Conservation (phyloP, 1,139 yeast genomes). For the Suhomyces wounanorum region DNA sequence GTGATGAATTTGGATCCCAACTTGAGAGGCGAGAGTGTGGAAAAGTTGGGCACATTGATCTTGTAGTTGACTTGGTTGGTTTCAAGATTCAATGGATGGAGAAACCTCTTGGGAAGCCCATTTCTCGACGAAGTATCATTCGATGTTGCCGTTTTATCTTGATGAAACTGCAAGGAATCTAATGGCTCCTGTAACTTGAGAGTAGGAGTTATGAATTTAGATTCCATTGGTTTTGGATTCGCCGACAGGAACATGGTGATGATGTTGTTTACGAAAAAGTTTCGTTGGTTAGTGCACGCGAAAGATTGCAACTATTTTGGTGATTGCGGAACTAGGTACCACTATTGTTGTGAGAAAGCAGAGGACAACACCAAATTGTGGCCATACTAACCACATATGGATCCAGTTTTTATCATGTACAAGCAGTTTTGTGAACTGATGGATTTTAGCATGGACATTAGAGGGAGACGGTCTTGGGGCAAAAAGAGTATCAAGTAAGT, state of each 20-base stretch:
- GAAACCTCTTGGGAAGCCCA: slow-evolving; percentile 34
- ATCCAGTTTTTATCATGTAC: too few relatives aligned
- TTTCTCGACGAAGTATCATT: slow-evolving; percentile 27
- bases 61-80: slow-evolving; percentile 48
- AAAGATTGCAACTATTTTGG: neutral
- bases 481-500: too few relatives aligned
- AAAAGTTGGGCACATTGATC: slow-evolving; percentile 47
- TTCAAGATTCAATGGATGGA: slow-evolving; percentile 41
- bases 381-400: too few relatives aligned
- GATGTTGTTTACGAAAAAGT: slow-evolving; percentile 14
- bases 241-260: slow-evolving; percentile 50
- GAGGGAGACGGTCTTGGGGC: too few relatives aligned
- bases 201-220: slow-evolving; percentile 40
- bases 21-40: slow-evolving; percentile 45
- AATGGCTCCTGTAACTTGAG: slow-evolving; percentile 34
- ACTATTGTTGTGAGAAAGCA: neutral
- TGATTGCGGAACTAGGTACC: neutral
- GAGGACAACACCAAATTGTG: too few relatives aligned
- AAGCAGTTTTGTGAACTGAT: too few relatives aligned
- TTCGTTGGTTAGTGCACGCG: slow-evolving; percentile 13
- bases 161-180: slow-evolving; percentile 43
- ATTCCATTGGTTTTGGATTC: slow-evolving; percentile 14
- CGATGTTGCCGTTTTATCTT: slow-evolving; percentile 27
- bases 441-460: too few relatives aligned
- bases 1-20: slow-evolving; percentile 48